Evolutionary conservation across 768 basidiomycete species (phyloP), one percentile per base, ranked within the genome.

Genomic region (Daedaleopsis nitida): DNA sequence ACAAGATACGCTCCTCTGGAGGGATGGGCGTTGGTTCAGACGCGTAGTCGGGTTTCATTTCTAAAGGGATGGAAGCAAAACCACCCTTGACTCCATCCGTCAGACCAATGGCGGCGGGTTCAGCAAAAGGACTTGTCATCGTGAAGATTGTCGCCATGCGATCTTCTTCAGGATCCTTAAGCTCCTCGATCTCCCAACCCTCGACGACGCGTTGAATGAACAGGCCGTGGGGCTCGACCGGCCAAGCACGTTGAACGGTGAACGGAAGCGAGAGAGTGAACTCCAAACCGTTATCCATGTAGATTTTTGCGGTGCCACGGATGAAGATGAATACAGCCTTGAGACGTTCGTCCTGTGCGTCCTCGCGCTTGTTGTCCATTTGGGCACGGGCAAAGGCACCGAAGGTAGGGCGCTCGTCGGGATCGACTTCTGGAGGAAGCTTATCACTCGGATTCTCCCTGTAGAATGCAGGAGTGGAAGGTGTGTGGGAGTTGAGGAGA

Each of bases 261-360:
- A 94, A 94, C 0, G 92, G 92, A 5, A 94, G 75, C 32, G 88
- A 83, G 70, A 92, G 88, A 1, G 89, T 89, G 68, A 87, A 91
- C 65, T 92, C 87, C 37, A 81, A 68, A 5, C 92, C 92, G 62
- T 89, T 88, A 65, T 80, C 76, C 57, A 91, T 74, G 68, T 84
- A 91, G 56, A 93, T 84, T 70, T 83, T 87, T 55, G 85, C 89
- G 47, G 89, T 82, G 68, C 84, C 88, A 24, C 92, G 83, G 23
- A 94, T 74, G 69, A 94, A 93, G 47, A 94, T 80, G 70, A 92
- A 94, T 1, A 90, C 82, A 5, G 84, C 89, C 32, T 84, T 78
- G 3, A 85, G 78, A 35, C 79, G 77, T 11, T 72, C 73, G 51
- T 77, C 77, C 19, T 72, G 71, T 21, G 72, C 75, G 8, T 75